A percentile compares a stretch with the other conserved stretches of the same genome.
Evolutionary conservation across 148 eudicot species (phyloP).

Genomic region (Rhododendron mucronatum): DNA sequence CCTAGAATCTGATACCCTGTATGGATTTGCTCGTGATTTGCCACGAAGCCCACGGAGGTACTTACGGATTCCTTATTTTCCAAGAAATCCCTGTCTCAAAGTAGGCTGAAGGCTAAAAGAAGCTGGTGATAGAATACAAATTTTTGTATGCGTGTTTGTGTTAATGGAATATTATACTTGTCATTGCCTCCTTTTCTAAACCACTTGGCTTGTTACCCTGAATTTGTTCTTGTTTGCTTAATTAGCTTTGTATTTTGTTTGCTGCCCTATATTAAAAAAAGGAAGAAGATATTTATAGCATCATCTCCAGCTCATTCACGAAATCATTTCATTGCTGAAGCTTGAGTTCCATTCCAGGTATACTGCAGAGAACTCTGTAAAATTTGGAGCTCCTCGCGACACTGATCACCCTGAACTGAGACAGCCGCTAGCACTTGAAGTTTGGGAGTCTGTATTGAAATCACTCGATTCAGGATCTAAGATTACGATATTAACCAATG

Average conservation of each 20-base stretch:
- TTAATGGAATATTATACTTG: neutral
- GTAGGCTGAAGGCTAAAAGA: neutral
- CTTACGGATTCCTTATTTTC: neutral
- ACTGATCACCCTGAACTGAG: slow-evolving; percentile 62
- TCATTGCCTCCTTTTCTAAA: neutral
- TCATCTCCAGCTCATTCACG: neutral
- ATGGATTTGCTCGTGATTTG: slow-evolving; percentile 65
- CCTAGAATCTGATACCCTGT: slow-evolving; percentile 85
- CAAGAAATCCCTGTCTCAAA: neutral
- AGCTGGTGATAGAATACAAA: neutral
- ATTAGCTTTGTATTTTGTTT: neutral
- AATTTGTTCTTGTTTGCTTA: neutral
- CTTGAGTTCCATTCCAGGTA: slow-evolving; percentile 40
- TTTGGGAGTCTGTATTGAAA: slow-evolving; percentile 54
- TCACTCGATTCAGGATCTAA: slow-evolving; percentile 35
- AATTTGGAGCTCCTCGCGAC: slow-evolving; percentile 70
- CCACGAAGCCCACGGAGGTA: slow-evolving; percentile 92
- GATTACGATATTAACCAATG: slow-evolving; percentile 62
- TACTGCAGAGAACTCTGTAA: slow-evolving; percentile 58
- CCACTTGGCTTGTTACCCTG: neutral
- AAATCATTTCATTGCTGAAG: neutral
- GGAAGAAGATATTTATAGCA: neutral
- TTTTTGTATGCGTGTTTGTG: neutral
- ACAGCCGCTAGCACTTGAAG: slow-evolving; percentile 66
- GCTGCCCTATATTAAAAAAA: neutral